phyloP scores from a whole-genome alignment of 2,329 filamentous ascomycete genomes.

The Aureobasidium leucospermi region DNA sequence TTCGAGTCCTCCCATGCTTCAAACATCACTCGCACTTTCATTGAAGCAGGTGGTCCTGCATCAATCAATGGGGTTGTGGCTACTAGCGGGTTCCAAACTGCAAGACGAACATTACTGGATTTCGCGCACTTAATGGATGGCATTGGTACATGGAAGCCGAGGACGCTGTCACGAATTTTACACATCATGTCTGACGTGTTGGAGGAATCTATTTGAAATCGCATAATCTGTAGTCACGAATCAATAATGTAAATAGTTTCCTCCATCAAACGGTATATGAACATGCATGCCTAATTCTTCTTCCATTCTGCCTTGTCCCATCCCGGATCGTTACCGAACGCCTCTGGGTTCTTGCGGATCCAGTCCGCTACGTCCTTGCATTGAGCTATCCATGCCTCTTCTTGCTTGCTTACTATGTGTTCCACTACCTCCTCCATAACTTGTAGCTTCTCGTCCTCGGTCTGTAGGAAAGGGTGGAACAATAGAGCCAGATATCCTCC shows the following conservation, averaged over 20 bases:
- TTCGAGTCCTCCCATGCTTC: slow-evolving; percentile 13
- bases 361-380: slow-evolving; percentile 25
- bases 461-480: slow-evolving; percentile 28
- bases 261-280: background rate
- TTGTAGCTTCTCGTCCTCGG: slow-evolving; percentile 19
- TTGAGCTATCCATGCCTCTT: slow-evolving; percentile 24
- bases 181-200: slow-evolving; percentile 49
- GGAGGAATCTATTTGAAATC: slow-evolving; percentile 25
- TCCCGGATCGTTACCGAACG: slow-evolving; percentile 23
- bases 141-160: slow-evolving; percentile 44
- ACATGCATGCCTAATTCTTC: slow-evolving; percentile 17
- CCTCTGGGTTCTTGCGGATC: slow-evolving; percentile 19
- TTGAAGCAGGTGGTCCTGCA: slow-evolving; percentile 42
- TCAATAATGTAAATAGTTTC: background rate
- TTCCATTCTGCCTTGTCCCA: slow-evolving; percentile 27
- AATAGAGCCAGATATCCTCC: slow-evolving; percentile 25
- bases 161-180: slow-evolving; percentile 44
- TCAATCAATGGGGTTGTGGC: slow-evolving; percentile 42
- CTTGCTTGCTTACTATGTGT: slow-evolving; percentile 22
- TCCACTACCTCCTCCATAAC: slow-evolving; percentile 24
- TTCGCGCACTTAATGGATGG: slow-evolving; percentile 48
- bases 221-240: background rate
- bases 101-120: slow-evolving; percentile 44
- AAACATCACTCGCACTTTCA: slow-evolving; percentile 33
- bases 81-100: slow-evolving; percentile 44